Conservation (phyloP, 805 yeast species). For the Starmerella stigmatis region DNA sequence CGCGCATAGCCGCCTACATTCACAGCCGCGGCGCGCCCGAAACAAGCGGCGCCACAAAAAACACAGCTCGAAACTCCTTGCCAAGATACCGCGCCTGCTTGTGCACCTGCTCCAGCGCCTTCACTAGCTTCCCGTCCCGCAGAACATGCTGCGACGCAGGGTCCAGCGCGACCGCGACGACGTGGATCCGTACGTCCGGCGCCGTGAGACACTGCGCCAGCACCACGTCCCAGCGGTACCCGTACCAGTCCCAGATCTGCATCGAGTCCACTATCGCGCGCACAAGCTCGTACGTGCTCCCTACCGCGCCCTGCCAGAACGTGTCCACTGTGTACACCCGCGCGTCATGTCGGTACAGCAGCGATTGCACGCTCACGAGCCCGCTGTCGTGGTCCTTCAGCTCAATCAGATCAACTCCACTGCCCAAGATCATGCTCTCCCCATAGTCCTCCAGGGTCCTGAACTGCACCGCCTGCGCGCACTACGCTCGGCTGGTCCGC, state of each 20-base stretch:
- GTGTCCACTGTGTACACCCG: slow-evolving; percentile 12
- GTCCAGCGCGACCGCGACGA: slow-evolving; percentile 3
- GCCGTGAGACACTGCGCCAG: slow-evolving; percentile 5
- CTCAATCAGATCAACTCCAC: neutral
- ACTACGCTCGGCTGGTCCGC: too few relatives aligned
- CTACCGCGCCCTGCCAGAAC: slow-evolving; percentile 5
- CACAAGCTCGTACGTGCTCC: slow-evolving; percentile 2
- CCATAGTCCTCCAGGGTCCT: too few relatives aligned
- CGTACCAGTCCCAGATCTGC: slow-evolving; percentile 15
- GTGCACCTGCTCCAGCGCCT: neutral
- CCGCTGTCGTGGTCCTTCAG: neutral
- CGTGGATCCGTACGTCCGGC: neutral
- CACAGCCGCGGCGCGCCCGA: neutral
- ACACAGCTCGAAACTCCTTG: neutral
- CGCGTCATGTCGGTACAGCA: neutral
- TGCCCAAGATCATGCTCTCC: neutral
- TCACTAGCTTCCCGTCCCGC: neutral
- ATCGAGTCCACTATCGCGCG: slow-evolving; percentile 11
- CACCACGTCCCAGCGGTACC: slow-evolving; percentile 6
- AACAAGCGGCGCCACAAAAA: slow-evolving; percentile 2
- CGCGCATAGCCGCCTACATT: too few relatives aligned
- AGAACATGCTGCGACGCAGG: neutral
- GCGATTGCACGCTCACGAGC: neutral
- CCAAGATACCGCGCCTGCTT: neutral
- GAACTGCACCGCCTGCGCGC: too few relatives aligned